Evolutionary conservation across 2,329 filamentous ascomycete species (phyloP).

Genomic region (Chaetomiaceae sp.): DNA sequence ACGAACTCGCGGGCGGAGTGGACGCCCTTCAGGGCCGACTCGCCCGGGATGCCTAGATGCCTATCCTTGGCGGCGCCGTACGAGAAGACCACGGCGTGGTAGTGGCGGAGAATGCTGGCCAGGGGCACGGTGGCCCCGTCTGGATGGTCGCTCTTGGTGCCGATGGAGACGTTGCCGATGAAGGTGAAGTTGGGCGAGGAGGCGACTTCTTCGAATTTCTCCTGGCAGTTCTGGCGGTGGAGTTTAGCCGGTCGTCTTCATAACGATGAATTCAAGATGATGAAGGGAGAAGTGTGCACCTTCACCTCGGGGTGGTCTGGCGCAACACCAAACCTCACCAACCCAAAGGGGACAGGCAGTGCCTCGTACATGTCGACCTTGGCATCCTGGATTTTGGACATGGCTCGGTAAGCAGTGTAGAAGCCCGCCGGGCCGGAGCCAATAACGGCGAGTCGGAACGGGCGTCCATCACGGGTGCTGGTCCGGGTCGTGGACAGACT

Average conservation of each 20-base stretch:
- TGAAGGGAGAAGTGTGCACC: no score
- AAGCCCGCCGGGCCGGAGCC: conserved; percentile 95
- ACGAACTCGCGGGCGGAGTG: conserved; percentile 90
- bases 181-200: conserved; percentile 78
- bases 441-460: conserved; percentile 77
- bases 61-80: conserved; percentile 87
- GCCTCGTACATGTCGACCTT: conserved; percentile 94
- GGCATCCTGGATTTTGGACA: conserved; percentile 65
- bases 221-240: conserved; percentile 72
- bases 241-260: not conserved
- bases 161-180: conserved; percentile 81
- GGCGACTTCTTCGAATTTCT: conserved; percentile 87
- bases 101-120: conserved; percentile 65
- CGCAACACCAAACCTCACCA: conserved; percentile 93
- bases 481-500: conserved; percentile 9
- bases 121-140: conserved; percentile 56
- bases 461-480: conserved; percentile 32
- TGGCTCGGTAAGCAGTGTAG: conserved; percentile 82
- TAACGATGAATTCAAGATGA: no score
- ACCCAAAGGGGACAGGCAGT: conserved; percentile 83
- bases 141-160: conserved; percentile 39
- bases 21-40: conserved; percentile 60
- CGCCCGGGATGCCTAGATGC: conserved; percentile 71
- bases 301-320: conserved; percentile 98
- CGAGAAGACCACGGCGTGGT: conserved; percentile 86